phyloP scores from a whole-genome alignment of 768 basidiomycete species.

The Nidularia pulvinata region DNA sequence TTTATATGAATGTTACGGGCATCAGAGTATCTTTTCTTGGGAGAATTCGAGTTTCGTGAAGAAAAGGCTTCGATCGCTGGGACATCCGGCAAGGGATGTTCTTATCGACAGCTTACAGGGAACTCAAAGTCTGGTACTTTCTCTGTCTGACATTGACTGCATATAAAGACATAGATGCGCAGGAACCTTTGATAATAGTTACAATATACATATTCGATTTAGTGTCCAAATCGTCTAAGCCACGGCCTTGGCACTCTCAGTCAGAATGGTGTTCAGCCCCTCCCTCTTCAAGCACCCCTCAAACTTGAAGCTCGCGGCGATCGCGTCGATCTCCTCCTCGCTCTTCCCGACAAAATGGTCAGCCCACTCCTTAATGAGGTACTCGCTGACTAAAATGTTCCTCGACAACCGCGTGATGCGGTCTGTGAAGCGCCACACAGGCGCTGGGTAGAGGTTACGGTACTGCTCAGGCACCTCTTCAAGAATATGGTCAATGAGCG shows the following conservation, averaged over 20 bases:
- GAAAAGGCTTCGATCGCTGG: too few relatives aligned
- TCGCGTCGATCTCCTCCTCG: conserved; percentile 61
- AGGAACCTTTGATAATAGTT: too few relatives aligned
- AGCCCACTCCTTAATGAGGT: conserved; percentile 73
- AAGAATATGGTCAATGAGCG: conserved; percentile 61
- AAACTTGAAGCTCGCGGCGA: conserved; percentile 77
- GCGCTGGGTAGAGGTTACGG: conserved; percentile 58
- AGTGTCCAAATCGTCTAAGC: conserved; percentile 4
- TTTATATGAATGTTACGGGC: too few relatives aligned
- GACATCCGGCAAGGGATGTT: too few relatives aligned
- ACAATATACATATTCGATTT: too few relatives aligned
- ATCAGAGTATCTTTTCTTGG: too few relatives aligned
- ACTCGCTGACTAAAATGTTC: conserved; percentile 71
- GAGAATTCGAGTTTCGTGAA: too few relatives aligned
- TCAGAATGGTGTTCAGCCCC: conserved; percentile 58
- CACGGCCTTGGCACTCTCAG: conserved; percentile 33
- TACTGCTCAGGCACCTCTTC: conserved; percentile 50
- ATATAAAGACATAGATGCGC: too few relatives aligned
- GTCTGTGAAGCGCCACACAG: conserved; percentile 59
- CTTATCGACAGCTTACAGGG: too few relatives aligned
- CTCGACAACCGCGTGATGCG: conserved; percentile 62
- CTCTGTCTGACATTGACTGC: too few relatives aligned
- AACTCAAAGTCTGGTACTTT: too few relatives aligned
- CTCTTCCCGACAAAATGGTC: conserved; percentile 63
- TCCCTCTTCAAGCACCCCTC: conserved; percentile 70